A percentile compares a stretch with the other conserved stretches of the same genome.
phyloP scores from a whole-genome alignment of 23 red algal species.

The Pyropia yezoensis region DNA sequence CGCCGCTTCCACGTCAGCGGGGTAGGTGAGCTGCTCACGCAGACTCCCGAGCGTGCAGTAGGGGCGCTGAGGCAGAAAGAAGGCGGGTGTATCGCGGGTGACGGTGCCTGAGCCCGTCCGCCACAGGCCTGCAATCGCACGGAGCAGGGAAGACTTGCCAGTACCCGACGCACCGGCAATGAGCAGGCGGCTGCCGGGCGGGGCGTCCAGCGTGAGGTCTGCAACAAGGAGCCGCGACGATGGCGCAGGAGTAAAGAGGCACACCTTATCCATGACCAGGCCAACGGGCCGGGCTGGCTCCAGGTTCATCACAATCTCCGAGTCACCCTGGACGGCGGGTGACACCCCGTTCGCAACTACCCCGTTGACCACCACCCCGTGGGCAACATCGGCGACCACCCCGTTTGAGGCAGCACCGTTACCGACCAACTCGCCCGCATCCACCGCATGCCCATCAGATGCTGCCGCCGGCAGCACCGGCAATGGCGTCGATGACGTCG shows the following conservation, averaged over 20 bases:
- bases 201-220: constrained; percentile 40
- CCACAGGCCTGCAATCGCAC: constrained; percentile 93
- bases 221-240: constrained; percentile 38
- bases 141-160: constrained; percentile 78
- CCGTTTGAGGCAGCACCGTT: no score
- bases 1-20: constrained; percentile 17
- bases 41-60: constrained; percentile 85
- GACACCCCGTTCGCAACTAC: no score
- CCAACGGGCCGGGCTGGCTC: not conserved
- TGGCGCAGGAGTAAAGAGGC: constrained; percentile 35
- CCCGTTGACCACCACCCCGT: no score
- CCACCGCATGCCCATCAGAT: no score
- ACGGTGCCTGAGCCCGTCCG: constrained; percentile 47
- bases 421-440: no score
- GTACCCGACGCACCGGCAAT: constrained; percentile 74
- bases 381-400: no score
- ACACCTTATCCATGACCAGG: constrained; percentile 41
- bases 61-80: constrained; percentile 90
- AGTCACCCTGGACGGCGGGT: no score
- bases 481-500: not conserved
- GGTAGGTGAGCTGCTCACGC: constrained; percentile 74
- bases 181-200: constrained; percentile 49
- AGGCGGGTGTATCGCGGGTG: constrained; percentile 34
- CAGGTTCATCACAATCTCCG: constrained; percentile 6
- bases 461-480: no score